Percentiles rank a stretch among this genome's conserved stretches.
Conservation (phyloP, 305 asterid genomes). For the Plantago lanceolata region DNA sequence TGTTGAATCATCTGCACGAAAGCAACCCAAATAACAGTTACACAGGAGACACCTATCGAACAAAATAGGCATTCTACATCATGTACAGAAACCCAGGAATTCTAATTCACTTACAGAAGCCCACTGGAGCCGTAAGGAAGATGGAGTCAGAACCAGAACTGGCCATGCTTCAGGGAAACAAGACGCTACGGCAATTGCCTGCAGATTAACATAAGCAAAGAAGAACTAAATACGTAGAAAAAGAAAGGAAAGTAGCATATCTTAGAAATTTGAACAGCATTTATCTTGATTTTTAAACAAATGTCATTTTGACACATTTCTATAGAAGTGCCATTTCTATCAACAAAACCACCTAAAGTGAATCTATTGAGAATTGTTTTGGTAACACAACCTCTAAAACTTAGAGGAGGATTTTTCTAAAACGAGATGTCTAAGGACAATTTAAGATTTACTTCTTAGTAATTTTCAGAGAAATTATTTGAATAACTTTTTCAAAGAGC, state of each 20-base stretch:
- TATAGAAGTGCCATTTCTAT: not conserved
- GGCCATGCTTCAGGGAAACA: constrained; percentile 97
- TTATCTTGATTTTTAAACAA: not conserved
- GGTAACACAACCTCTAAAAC: not conserved
- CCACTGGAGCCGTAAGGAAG: constrained; percentile 97
- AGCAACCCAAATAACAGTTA: constrained; percentile 26
- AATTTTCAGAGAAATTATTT: not conserved
- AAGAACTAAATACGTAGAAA: not conserved
- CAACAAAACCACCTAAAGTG: not conserved
- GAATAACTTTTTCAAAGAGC: not conserved
- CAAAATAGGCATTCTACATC: constrained; percentile 16
- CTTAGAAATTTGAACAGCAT: not conserved
- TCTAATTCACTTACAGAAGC: constrained; percentile 73
- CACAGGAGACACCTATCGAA: constrained; percentile 21
- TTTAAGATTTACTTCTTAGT: not conserved
- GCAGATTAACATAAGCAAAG: constrained; percentile 13
- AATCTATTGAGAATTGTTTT: too few relatives aligned
- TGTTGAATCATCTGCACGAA: constrained; percentile 77
- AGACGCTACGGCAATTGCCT: constrained; percentile 90
- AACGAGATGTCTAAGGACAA: not conserved
- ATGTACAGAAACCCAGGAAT: constrained; percentile 87
- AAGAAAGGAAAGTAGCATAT: not conserved
- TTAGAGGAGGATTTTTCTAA: not conserved
- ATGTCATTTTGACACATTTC: too few relatives aligned
- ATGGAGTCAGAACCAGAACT: constrained; percentile 87